phyloP scores from a whole-genome alignment of 208 protist species.

The Tritrichomonas musculus region DNA sequence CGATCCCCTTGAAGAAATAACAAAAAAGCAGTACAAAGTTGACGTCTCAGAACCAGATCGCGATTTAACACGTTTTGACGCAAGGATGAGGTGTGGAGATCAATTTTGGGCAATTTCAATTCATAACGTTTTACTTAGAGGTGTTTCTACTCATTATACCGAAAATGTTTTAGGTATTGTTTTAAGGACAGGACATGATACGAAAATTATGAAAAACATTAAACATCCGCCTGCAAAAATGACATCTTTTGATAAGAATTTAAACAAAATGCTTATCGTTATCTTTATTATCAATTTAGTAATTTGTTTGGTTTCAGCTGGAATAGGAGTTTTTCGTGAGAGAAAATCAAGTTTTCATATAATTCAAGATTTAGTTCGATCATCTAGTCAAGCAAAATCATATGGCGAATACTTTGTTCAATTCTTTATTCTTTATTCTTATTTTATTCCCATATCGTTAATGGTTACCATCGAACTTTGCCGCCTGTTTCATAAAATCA shows the following conservation, averaged over 20 bases:
- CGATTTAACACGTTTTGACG: constrained; percentile 37
- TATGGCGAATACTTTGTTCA: constrained; percentile 18
- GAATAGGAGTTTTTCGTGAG: not conserved
- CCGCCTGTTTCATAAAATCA: constrained; percentile 31
- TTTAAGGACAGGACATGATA: constrained; percentile 34
- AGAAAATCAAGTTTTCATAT: not conserved
- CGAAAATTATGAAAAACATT: constrained; percentile 37
- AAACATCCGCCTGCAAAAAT: not conserved
- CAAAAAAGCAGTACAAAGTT: not conserved
- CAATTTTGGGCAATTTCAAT: not conserved
- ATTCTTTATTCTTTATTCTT: constrained; percentile 40
- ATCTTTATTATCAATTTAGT: not conserved
- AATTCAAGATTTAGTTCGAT: not conserved
- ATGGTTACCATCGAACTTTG: constrained; percentile 47
- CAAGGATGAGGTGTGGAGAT: not conserved
- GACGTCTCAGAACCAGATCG: constrained; percentile 29
- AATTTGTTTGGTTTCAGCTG: not conserved
- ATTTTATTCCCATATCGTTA: constrained; percentile 45
- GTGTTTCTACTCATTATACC: not conserved
- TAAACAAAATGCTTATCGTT: not conserved
- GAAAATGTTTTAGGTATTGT: not conserved
- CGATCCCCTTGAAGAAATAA: not conserved
- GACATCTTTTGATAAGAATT: not conserved
- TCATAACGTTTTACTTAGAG: not conserved
- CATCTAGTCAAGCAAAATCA: not conserved